Base-by-base conservation (phyloP, 225 moss, liverwort and hornwort species). In the Ulota crispa region DNA sequence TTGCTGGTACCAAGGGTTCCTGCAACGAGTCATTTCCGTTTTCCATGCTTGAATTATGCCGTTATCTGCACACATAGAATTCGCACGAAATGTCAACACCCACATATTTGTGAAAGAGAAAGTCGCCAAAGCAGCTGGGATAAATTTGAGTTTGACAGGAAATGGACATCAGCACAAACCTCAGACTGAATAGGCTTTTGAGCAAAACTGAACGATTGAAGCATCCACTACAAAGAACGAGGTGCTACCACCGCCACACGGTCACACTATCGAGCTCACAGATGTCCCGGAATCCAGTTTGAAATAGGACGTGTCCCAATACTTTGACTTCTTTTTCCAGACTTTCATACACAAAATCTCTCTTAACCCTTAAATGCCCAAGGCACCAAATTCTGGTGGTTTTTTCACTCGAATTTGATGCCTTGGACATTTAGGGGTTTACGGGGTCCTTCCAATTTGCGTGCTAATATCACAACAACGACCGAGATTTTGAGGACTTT, bases 1-100 rank as follows among this genome's bases (percentile, higher is more conserved):
- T 19, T 42, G 31, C 64, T 55, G 69, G 79, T 30, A 86, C 3
- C 42, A 78, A 70, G 21, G 78, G 47, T 26, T 82, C 64, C 62
- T 70, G 79, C 75, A 79, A 79, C 32, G 41, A 34, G 36, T 32
- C 23, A 27, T 36, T 68, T 61, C 30, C 53, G n/a, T 79, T 18
- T 8, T 75, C 86, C 86, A 86, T 83, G 43, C 7, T 72, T 31
- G 20, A 39, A 34, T 8, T 8, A 56, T 31, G 24, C 50, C 21
- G 62, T 18, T 64, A 30, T 30, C 53, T 77, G 31, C 42, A 37
- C 8, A 57, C 13, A 47, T 36, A 78, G 4, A 36, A 66, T 56
- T 72, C 7, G 57, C 78, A 53, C 67, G 21, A 34, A 67, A 47
- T 79, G 57, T 67, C 37, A 67, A 50, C 18, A 67, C 43, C 41